Base-by-base conservation (phyloP, 1,284 basidiomycete species). In the Microbotryomycetes sp. region DNA sequence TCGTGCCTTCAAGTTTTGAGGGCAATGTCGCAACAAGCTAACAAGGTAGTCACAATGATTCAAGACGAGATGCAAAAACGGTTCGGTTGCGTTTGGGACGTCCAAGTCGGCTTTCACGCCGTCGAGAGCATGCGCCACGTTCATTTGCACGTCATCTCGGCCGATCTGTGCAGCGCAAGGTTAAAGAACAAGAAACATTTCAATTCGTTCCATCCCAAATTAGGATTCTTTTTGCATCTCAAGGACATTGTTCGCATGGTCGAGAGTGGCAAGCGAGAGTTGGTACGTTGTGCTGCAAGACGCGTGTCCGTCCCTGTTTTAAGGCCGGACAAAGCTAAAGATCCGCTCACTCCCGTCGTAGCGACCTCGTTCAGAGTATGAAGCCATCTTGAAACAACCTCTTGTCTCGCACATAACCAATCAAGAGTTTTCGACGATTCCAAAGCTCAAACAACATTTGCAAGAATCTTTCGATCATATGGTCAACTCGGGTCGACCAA, bases 121-220 rank as follows among this genome's bases (percentile, higher is more conserved):
- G 80, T 84, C 3, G 90, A 81, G 1, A 78, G 76, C 5, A 81
- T 82, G 80, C 73, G 90, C 64, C 90, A 93, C 73, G 64, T 92
- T 1, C 91, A 94, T 72, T 76, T 92, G 5, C 92, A 97, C 73
- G 83, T 97, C 61, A 79, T 97, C 28, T 94, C 91, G 0, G 80
- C 81, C 27, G 63, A 98, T 73, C 76, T 96, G 21, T 83, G 54
- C 86, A 87, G 0, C 79, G 82, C 2, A 76, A 78, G 41, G 77
- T 41, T 97, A 76, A 97, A 94, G 76, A 83, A 82, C 64, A 97
- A 96, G 80, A 92, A 66, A 71, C 92, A 97, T 71, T 91, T 91
- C 78, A 91, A 94, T 73, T 91, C 90, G 2, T 98, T 97, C 77
- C 85, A 89, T 69, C 94, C 93, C 0, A 81, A 81, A 29, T 78